Evolutionary conservation across 306 rosid genomes (phyloP), one percentile per base, ranked within the genome.

Genomic region (Begonia fuchsioides): DNA sequence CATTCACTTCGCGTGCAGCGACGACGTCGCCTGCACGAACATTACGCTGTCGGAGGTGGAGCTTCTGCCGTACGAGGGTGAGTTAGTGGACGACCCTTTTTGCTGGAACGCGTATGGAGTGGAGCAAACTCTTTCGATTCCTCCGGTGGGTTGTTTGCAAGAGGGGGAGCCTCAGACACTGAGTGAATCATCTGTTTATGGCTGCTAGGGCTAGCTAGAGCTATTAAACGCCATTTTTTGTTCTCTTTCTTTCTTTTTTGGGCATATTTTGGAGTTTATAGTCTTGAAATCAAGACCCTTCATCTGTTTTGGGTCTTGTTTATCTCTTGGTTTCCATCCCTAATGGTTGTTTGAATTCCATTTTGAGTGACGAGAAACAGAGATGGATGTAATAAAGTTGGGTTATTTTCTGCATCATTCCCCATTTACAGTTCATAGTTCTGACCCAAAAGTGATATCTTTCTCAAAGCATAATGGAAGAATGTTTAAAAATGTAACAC

Each of bases 91-190:
- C 15, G 79, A 92, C 38, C 96, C 96, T 4, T 85, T 82, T 57
- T 85, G 98, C 52, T 92, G 98, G 98, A 85, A 85, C 64, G 94
- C 98, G 49, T 92, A 76, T 64, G 97, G 97, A 18, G 65, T 44
- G 16, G 82, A 84, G 39, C 80, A 84, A 56, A 79, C 93, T 11
- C 40, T 81, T 46, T 81, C 93, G 12, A 85, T 92, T 7, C 98
- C 98, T 55, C 98, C 96, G 10, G 50, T 92, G 47, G 60, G 63
- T 72, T 92, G 98, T 62, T 72, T 92, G n/a, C 83, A 62, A 52
- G 93, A 85, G 8, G 96, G 96, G 15, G 58, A 52, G 3, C 93
- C 96, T 55, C 77, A 74, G 13, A 57, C 50, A 0, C 40, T 70
- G 8, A 59, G 32, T 1, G 94, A 78, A 60, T 53, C 46, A 39